Evolutionary conservation across 805 yeast species (phyloP).

Genomic region (Cyberlindnera euphorbiiphila): DNA sequence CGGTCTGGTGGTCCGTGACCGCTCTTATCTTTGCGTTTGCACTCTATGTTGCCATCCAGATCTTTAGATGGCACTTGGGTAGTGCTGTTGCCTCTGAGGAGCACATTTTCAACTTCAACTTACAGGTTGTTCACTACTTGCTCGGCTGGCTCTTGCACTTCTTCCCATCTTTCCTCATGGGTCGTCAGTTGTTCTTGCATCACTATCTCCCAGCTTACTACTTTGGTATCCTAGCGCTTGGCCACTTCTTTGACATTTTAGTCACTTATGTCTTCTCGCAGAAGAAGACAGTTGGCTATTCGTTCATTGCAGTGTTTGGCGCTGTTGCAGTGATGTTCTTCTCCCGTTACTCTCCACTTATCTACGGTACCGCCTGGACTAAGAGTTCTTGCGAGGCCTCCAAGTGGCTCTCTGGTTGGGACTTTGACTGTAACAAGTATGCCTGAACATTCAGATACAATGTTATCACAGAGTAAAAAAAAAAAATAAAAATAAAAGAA

Average conservation of each 20-base stretch:
- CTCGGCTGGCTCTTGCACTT: slow-evolving; percentile 73
- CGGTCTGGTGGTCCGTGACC: slow-evolving; percentile 72
- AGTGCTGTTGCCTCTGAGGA: slow-evolving; percentile 46
- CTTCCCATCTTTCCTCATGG: slow-evolving; percentile 80
- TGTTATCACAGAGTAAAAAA: neutral
- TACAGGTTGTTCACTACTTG: slow-evolving; percentile 56
- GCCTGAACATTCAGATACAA: slow-evolving; percentile 1
- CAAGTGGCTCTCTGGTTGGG: slow-evolving; percentile 70
- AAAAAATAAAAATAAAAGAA: neutral
- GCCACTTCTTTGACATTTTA: slow-evolving; percentile 58
- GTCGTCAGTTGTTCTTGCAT: slow-evolving; percentile 87
- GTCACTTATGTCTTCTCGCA: slow-evolving; percentile 40
- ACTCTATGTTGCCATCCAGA: slow-evolving; percentile 39
- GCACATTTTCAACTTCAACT: slow-evolving; percentile 59
- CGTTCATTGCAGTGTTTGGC: slow-evolving; percentile 45
- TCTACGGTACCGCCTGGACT: slow-evolving; percentile 82
- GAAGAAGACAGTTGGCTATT: slow-evolving; percentile 40
- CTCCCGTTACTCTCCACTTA: slow-evolving; percentile 62
- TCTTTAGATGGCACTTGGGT: slow-evolving; percentile 65
- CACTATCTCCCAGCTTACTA: slow-evolving; percentile 92
- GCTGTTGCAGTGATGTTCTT: slow-evolving; percentile 51
- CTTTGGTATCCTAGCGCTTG: slow-evolving; percentile 75
- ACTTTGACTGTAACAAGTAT: slow-evolving; percentile 71
- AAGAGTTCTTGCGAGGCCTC: slow-evolving; percentile 57
- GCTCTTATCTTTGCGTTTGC: slow-evolving; percentile 47